Conservation (phyloP, 495 filamentous ascomycete genomes). For the Chaetomium cochliodes region DNA sequence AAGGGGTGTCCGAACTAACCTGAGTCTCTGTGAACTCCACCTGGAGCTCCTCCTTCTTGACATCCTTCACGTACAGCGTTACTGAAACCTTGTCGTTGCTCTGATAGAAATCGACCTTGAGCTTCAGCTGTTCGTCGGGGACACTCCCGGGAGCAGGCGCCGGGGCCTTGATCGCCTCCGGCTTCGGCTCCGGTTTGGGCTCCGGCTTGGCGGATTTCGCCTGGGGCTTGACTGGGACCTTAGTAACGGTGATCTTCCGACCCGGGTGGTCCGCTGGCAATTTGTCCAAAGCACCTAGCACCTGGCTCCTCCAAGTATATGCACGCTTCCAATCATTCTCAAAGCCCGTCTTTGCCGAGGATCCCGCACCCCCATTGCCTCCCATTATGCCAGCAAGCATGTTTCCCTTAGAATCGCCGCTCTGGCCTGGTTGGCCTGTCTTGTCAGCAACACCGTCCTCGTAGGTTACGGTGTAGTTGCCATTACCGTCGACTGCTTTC, state of each 20-base stretch:
- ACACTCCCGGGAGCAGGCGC: slow-evolving; percentile 25
- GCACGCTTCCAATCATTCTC: slow-evolving; percentile 40
- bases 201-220: slow-evolving; percentile 20
- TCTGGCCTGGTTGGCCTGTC: slow-evolving; percentile 33
- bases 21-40: slow-evolving; percentile 32
- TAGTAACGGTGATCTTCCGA: slow-evolving; percentile 55
- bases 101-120: slow-evolving; percentile 43
- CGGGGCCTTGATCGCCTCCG: slow-evolving; percentile 23
- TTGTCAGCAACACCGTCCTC: slow-evolving; percentile 32
- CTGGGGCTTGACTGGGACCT: slow-evolving; percentile 59
- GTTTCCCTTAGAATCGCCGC: not conserved
- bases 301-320: slow-evolving; percentile 43
- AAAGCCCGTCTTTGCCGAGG: slow-evolving; percentile 27
- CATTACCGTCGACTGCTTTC: slow-evolving; percentile 40
- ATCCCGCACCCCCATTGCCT: not conserved
- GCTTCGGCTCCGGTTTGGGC: slow-evolving; percentile 26
- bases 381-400: slow-evolving; percentile 1
- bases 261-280: slow-evolving; percentile 61
- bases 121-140: slow-evolving; percentile 35
- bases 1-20: slow-evolving; percentile 20
- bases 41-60: slow-evolving; percentile 35
- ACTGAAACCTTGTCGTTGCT: slow-evolving; percentile 36
- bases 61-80: slow-evolving; percentile 43
- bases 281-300: slow-evolving; percentile 57
- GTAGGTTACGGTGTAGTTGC: slow-evolving; percentile 39